phyloP scores from a whole-genome alignment of 306 rosid species.

The Dryas alaskensis region DNA sequence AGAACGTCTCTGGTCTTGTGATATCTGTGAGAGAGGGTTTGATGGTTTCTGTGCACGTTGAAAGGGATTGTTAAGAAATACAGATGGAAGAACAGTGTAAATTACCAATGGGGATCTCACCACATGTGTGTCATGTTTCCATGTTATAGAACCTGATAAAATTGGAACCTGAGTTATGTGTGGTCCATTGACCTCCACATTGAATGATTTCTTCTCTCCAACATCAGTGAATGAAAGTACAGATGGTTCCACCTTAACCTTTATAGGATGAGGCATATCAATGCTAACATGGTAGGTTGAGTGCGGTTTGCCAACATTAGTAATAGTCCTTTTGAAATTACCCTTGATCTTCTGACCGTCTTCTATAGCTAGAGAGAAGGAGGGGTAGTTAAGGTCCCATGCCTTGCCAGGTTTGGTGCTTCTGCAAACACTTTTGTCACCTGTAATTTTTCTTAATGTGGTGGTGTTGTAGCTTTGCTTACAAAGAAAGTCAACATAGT shows the following conservation, averaged over 20 bases:
- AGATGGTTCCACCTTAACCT: constrained; percentile 15
- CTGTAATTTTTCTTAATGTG: constrained; percentile 14
- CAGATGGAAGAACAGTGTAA: constrained; percentile 22
- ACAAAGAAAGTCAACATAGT: constrained; percentile 26
- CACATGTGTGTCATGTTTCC: constrained; percentile 18
- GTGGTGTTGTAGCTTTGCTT: constrained; percentile 35
- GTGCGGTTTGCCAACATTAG: constrained; percentile 31
- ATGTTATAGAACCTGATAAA: constrained; percentile 20
- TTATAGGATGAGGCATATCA: not conserved
- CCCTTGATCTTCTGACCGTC: constrained; percentile 24
- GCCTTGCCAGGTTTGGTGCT: constrained; percentile 20
- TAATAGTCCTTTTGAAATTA: constrained; percentile 29
- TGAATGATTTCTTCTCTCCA: constrained; percentile 28
- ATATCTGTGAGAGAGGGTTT: not conserved
- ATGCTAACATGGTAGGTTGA: constrained; percentile 24
- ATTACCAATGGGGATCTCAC: constrained; percentile 33
- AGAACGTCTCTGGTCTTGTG: not conserved
- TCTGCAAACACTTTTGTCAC: constrained; percentile 17
- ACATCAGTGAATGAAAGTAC: constrained; percentile 23
- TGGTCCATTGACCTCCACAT: constrained; percentile 14
- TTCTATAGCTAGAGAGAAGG: constrained; percentile 26
- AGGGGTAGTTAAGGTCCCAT: constrained; percentile 38
- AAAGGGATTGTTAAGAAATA: not conserved
- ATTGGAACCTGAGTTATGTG: constrained; percentile 24
- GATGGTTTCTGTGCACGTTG: not conserved